These are phyloP conservation scores for Geotrichum macrosporum DNA, from an alignment of 1,139 yeast genomes.

Conservation along the genomic window DNA sequence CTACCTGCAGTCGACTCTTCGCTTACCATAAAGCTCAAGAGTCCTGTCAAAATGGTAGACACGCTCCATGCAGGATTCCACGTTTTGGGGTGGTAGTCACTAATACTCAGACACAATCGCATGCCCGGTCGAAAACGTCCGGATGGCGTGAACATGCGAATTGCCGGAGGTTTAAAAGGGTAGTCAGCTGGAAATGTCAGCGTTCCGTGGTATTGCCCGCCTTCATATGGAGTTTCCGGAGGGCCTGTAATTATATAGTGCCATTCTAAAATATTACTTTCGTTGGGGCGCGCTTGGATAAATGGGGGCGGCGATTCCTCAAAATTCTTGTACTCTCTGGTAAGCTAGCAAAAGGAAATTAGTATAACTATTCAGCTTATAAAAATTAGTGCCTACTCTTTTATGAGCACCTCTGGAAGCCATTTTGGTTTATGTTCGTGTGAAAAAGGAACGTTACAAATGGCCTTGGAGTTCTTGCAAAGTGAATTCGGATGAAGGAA, in stretches of 20 bases:
- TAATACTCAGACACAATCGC: conserved; percentile 78
- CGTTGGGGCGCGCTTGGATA: conserved; percentile 79
- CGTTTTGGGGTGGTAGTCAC: conserved; percentile 87
- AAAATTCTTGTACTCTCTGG: conserved; percentile 74
- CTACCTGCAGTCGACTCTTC: conserved; percentile 29
- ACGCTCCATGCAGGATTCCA: conserved; percentile 98
- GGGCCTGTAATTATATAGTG: conserved; percentile 82
- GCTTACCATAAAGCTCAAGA: conserved; percentile 70
- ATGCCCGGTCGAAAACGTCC: conserved; percentile 75
- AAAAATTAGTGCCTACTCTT: too few relatives aligned
- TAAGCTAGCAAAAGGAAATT: too few relatives aligned
- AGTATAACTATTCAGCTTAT: too few relatives aligned
- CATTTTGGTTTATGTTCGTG: not conserved
- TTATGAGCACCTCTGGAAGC: conserved; percentile 3
- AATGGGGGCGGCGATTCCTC: conserved; percentile 76
- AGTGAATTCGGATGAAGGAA: too few relatives aligned
- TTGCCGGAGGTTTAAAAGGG: conserved; percentile 91
- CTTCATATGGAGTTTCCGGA: conserved; percentile 74
- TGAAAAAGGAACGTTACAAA: not conserved
- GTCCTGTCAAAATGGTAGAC: conserved; percentile 75
- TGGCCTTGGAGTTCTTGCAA: too few relatives aligned
- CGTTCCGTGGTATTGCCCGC: conserved; percentile 88
- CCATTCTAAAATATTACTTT: conserved; percentile 72
- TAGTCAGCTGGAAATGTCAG: conserved; percentile 79
- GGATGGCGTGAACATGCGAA: conserved; percentile 76